Evolutionary conservation across 305 asterid genomes (phyloP), one percentile per base, ranked within the genome.

Genomic region (Fraxinus albicans): DNA sequence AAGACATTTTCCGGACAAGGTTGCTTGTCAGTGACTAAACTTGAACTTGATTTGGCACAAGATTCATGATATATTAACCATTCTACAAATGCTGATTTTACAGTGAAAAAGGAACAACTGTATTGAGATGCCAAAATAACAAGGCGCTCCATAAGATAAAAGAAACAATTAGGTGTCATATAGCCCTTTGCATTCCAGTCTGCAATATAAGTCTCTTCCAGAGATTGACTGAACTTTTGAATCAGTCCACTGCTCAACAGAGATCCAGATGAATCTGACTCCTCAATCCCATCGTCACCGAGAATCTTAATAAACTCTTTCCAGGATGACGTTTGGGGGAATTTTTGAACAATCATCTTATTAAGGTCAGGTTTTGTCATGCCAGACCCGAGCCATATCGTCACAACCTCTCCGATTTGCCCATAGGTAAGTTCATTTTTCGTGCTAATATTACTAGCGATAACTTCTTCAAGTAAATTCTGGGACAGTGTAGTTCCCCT

Each of bases 141-240:
- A 17, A 91, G 89, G 19, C 94, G 89, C 79, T 93, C 97, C 58
- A 92, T 23, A 8, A 94, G 91, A 87, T 90, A 90, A 47, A 91
- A 81, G 87, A 94, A 91, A 78, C 94, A 91, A 42, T 55, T 31
- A 0, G 97, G 98, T 50, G 97, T 83, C 35, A 94, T 90, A 47
- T 84, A 90, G 87, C 89, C 91, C 2, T 1, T 15, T 8, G 21
- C 34, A 81, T 53, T 80, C 91, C 96, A 88, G 63, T 81, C 79
- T 40, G 76, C 80, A 23, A 2, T 1, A 42, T 80, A 91, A 17
- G 93, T 87, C 29, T 87, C 89, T 80, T 53, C 82, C 76, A 94
- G 79, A 76, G 97, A 94, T 27, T 15, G 7, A 74, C 6, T 75
- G 40, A 94, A 86, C 38, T 35, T 73, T 3, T 44, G 27, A 76